Base-by-base conservation (phyloP, 345 rosid species). In the Brassica incana region DNA sequence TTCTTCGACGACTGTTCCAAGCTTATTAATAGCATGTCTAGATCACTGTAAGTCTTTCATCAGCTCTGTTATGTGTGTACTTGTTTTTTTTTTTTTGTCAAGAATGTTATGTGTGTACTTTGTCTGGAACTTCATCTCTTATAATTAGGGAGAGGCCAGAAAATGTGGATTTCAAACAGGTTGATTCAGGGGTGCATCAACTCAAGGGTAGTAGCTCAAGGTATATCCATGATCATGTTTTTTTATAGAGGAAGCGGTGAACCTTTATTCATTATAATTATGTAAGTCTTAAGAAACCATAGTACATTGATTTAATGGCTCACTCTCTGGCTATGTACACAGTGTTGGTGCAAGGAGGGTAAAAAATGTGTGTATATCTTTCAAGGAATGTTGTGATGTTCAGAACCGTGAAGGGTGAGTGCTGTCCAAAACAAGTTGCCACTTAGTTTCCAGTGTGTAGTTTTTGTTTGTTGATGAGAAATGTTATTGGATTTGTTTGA, bases 161-260 rank as follows among this genome's bases (percentile, higher is more conserved):
- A 27, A 48, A 65, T 76, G 95, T 90, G 38, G 97, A 94, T 84
- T 94, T 82, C 82, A 85, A 84, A 74, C 91, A 84, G 77, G 90
- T 94, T 3, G 97, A 88, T 83, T 87, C 92, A 20, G 81, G 85
- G 65, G 95, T 94, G 77, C 98, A 92, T 86, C 98, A 92, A 85
- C 87, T 94, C 33, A 94, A 92, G 91, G 97, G 98, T 70, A 94
- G 97, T 76, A 92, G 97, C 87, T 92, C 97, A 83, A 94, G 98
- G 98, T 94, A 87, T 69, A 45, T 52, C 64, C 18, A 59, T 65
- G 40, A 66, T 20, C 54, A 18, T 58, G 62, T 15, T 15, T n/a
- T n/a, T 15, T 48, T 45, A 3, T 8, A 0, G 12, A 70, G 1
- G 61, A 36, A 1, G 56, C 52, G 1, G 40, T 40, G 27, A 9